Base-by-base conservation (phyloP, 1,284 basidiomycete genomes). In the Ganoderma lingzhi region DNA sequence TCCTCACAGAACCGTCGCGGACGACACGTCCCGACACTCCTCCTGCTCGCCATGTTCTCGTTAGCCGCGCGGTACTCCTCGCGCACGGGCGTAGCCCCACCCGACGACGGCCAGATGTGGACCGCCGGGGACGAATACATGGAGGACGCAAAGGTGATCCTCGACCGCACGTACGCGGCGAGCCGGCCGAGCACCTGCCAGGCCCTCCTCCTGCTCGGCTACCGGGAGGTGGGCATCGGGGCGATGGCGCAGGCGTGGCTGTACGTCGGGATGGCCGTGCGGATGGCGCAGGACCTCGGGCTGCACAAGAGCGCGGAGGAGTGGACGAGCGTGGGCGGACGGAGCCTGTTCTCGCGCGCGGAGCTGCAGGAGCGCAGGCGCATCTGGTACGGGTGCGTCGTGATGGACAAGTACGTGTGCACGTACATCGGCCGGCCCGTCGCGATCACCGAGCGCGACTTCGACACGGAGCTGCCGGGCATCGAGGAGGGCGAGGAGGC, bases 171-270 rank as follows among this genome's bases (percentile, higher is more conserved):
- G 3, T 93, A 93, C 74, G 87, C 91, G 1, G 86, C 86, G 23
- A 90, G 81, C 83, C 81, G 88, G 17, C 85, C 93, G 10, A 87
- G 88, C 30, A 94, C 92, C 0, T 90, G 90, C 64, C 94, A 95
- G 77, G 90, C 94, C 8, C 81, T 96, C 32, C 83, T 96, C 5
- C 84, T 96, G 32, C 86, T 96, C 80, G 91, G 91, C 9, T 95
- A 93, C 78, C 86, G 94, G 23, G 94, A 96, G 80, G 87, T 95
- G 41, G 94, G 94, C 1, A 93, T 95, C 68, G 95, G 95, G 32
- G 92, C 92, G 17, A 96, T 95, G 95, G 90, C 92, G 10, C 89
- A 93, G 80, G 91, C 93, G 42, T 96, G 95, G 95, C 85, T 90
- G 19, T 94, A 91, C 76, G 86, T 90, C 28, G 93, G 93, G 8